Conservation (phyloP, 2,329 filamentous ascomycete genomes). For the Venturiaceae sp. region DNA sequence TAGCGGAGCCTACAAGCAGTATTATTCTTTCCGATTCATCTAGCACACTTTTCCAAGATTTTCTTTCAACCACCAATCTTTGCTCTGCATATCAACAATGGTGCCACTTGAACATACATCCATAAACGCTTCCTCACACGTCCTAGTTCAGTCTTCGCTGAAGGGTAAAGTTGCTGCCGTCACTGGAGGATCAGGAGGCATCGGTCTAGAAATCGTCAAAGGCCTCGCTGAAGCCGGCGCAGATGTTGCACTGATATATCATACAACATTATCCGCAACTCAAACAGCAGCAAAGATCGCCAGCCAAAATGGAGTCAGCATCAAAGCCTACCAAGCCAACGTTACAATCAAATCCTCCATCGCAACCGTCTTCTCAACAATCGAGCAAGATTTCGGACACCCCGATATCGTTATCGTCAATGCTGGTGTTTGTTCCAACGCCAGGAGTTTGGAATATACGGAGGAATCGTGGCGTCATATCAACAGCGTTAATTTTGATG, state of each 20-base stretch:
- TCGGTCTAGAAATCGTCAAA: conserved; percentile 89
- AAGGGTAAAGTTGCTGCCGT: conserved; percentile 76
- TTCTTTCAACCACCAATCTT: no score
- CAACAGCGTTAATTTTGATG: no score
- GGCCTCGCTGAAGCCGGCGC: conserved; percentile 81
- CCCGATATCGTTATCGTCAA: background rate
- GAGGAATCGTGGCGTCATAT: no score
- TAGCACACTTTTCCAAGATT: no score
- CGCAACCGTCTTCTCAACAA: background rate
- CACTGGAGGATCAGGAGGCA: conserved; percentile 79
- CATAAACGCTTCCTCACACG: no score
- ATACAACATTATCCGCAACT: no score
- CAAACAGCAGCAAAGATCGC: background rate
- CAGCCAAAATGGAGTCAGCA: background rate
- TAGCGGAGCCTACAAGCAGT: no score
- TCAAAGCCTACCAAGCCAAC: background rate
- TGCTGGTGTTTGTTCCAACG: background rate
- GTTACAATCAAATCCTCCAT: background rate
- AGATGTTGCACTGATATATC: no score
- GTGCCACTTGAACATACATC: no score
- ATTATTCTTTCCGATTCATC: no score
- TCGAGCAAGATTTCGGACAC: background rate
- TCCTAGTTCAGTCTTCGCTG: conserved; percentile 81
- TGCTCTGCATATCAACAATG: no score
- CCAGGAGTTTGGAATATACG: no score